Percentiles rank a stretch among this genome's conserved stretches.
Conservation (phyloP, 176 grass and related monocot species). For the Carex cristatella region DNA sequence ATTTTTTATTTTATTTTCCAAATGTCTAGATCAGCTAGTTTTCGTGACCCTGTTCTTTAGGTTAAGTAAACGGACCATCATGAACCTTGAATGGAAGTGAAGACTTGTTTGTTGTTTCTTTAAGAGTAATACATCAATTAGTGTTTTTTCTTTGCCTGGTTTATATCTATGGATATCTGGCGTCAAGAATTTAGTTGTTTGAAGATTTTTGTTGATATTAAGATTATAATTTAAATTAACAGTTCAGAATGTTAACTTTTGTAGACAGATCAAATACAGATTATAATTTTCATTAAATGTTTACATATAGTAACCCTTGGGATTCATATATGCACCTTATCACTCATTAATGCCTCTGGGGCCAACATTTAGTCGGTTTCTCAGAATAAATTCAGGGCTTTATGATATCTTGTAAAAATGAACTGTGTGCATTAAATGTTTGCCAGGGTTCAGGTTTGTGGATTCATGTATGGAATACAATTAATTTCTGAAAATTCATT, state of each 20-base stretch:
- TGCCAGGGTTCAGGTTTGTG: background rate
- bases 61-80: background rate
- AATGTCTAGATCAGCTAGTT: background rate
- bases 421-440: constrained; percentile 6
- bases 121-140: background rate
- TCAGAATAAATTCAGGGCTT: background rate
- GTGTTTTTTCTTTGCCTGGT: background rate
- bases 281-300: background rate
- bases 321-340: background rate
- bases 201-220: background rate
- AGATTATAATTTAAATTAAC: background rate
- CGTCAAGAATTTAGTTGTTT: background rate
- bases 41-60: background rate
- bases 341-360: background rate
- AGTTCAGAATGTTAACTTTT: background rate
- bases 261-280: background rate
- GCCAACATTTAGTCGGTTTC: constrained; percentile 6
- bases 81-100: constrained; percentile 3
- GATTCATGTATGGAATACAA: constrained; percentile 12
- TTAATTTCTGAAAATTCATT: constrained; percentile 15
- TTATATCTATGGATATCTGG: background rate
- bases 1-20: background rate
- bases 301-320: background rate
- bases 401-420: background rate
- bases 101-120: background rate